Percentiles rank a stretch among this genome's conserved stretches.
Conservation (phyloP, 106 monocot species). For the Acanthochlamys bracteata region DNA sequence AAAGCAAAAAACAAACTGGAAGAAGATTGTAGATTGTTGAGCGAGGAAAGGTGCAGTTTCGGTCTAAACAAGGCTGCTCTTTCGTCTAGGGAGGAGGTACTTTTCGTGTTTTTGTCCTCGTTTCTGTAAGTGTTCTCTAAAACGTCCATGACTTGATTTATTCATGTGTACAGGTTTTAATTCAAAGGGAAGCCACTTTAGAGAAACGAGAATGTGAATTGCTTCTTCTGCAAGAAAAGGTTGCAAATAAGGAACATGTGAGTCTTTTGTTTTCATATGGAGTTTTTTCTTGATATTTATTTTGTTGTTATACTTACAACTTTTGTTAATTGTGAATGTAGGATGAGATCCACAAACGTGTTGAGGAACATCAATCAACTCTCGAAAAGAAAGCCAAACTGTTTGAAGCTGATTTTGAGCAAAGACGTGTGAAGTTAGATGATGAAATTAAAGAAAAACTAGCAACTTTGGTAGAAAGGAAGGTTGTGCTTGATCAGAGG, state of each 20-base stretch:
- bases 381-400: constrained; percentile 40
- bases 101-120: not conserved
- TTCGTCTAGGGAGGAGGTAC: constrained; percentile 60
- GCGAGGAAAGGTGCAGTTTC: constrained; percentile 45
- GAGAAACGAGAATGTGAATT: constrained; percentile 66
- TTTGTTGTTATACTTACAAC: not conserved
- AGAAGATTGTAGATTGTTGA: constrained; percentile 29
- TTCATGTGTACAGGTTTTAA: constrained; percentile 41
- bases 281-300: not conserved
- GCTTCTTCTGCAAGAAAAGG: constrained; percentile 62
- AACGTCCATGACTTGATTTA: not conserved
- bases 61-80: constrained; percentile 41
- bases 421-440: constrained; percentile 37
- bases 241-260: constrained; percentile 69
- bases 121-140: constrained; percentile 3
- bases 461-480: constrained; percentile 17
- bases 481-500: constrained; percentile 29
- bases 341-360: constrained; percentile 65
- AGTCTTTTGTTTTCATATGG: constrained; percentile 1
- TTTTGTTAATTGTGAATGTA: constrained; percentile 17
- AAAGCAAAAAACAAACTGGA: constrained; percentile 34
- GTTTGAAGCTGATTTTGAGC: constrained; percentile 61
- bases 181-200: constrained; percentile 56
- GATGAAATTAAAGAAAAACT: constrained; percentile 43
- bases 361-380: constrained; percentile 33